Conservation (phyloP, 106 monocot species). For the Dioscorea zingiberensis region DNA sequence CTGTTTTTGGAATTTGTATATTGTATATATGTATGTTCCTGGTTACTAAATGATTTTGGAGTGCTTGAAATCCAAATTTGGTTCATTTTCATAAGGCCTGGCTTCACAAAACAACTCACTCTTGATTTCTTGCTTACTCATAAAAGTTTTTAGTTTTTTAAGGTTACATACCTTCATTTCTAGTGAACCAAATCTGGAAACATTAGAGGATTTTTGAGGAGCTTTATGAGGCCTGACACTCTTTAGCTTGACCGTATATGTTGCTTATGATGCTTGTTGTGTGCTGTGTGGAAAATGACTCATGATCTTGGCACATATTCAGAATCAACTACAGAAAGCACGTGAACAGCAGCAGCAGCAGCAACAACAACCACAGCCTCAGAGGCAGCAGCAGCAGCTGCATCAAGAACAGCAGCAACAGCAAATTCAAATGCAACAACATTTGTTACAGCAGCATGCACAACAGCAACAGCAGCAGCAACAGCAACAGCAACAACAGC, state of each 20-base stretch:
- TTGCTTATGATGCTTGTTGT: slow-evolving; percentile 32
- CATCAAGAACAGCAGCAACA: slow-evolving; percentile 39
- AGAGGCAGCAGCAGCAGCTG: slow-evolving; percentile 35
- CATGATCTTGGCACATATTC: slow-evolving; percentile 29
- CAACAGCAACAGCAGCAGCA: no score
- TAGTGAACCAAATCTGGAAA: background rate
- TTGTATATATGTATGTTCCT: no score
- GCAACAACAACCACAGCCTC: slow-evolving; percentile 33
- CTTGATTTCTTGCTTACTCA: background rate
- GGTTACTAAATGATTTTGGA: background rate
- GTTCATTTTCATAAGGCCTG: no score
- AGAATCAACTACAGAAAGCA: slow-evolving; percentile 74
- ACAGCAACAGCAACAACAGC: slow-evolving; percentile 67
- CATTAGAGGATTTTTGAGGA: no score
- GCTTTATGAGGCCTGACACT: no score
- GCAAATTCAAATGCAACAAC: slow-evolving; percentile 29
- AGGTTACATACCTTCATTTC: no score
- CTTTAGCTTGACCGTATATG: background rate
- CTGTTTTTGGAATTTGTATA: no score
- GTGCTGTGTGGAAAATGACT: no score
- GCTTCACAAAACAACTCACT: background rate
- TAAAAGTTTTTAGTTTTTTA: background rate
- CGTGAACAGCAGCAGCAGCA: slow-evolving; percentile 62
- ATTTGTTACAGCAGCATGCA: slow-evolving; percentile 21
- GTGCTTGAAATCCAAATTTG: no score